These are phyloP conservation scores for Acanthamoeba quina DNA, from an alignment of 208 protist genomes.

Conservation along the genomic window DNA sequence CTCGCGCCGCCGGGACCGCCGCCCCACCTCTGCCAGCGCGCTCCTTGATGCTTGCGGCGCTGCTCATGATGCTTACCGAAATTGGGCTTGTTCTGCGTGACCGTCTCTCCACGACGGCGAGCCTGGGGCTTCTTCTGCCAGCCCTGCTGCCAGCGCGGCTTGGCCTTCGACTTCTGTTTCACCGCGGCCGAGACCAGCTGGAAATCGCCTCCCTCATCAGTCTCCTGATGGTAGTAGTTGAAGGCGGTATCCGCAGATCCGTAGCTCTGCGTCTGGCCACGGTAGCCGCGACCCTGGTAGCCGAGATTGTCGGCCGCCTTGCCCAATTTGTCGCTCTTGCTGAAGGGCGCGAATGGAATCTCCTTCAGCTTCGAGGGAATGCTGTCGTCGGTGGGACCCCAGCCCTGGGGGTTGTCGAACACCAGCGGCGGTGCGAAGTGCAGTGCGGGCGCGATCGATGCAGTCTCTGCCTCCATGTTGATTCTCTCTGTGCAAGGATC, in stretches of 20 bases:
- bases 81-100: slow-evolving; percentile 69
- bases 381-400: slow-evolving; percentile 77
- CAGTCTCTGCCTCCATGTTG: slow-evolving; percentile 9
- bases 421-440: slow-evolving; percentile 18
- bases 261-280: slow-evolving; percentile 24
- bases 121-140: slow-evolving; percentile 6
- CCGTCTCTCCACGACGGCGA: slow-evolving; percentile 31
- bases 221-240: slow-evolving; percentile 54
- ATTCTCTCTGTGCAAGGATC: slow-evolving; percentile 5
- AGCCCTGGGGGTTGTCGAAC: slow-evolving; percentile 78
- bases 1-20: background rate
- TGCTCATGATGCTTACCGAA: slow-evolving; percentile 66
- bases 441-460: background rate
- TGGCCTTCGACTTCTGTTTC: slow-evolving; percentile 40
- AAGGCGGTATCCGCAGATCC: slow-evolving; percentile 4
- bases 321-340: slow-evolving; percentile 84
- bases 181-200: slow-evolving; percentile 33
- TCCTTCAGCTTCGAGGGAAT: slow-evolving; percentile 78
- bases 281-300: background rate
- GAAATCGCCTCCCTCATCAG: slow-evolving; percentile 63
- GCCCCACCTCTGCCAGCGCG: slow-evolving; percentile 62
- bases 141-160: slow-evolving; percentile 43
- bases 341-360: slow-evolving; percentile 85
- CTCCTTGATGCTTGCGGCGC: slow-evolving; percentile 20
- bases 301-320: slow-evolving; percentile 81